Base-by-base conservation (phyloP, 305 asterid species). In the Lippia alba region DNA sequence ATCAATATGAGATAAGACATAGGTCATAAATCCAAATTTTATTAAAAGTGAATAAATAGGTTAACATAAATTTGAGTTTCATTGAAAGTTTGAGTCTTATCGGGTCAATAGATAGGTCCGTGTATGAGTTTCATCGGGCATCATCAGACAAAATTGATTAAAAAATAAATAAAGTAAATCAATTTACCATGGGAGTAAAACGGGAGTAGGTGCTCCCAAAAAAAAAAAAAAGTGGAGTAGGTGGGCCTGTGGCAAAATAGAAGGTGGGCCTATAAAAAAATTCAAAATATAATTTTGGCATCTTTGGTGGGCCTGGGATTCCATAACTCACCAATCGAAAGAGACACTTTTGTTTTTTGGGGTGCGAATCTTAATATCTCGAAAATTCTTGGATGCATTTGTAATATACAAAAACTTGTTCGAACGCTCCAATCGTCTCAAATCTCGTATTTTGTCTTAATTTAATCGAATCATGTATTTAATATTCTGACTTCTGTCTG, bases 361-460 rank as follows among this genome's bases (percentile, higher is more conserved):
- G 73, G 63, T 66, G 72, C 40, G 72, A 73, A 73, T 73, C 62
- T 49, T 9, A 41, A 49, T 24, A 36, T 58, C 56, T 2, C 30
- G 48, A 44, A 48, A 48, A 39, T 17, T 55, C 10, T 48, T 36
- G 68, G 56, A 60, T 68, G 15, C 17, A 55, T 69, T 69, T 3
- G 36, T 34, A 69, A 34, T 46, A 19, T 32, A 11, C 14, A 15
- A 69, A 6, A 10, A 61, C 32, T 11, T 32, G 12, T 57, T 32
- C 12, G 12, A 49, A 30, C 57, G 9, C n/a, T 44, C 58, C 69
- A 36, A 20, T 16, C 41, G 8, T 18, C 40, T 17, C 44, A 24
- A 68, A 56, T 71, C 48, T 24, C 8, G 56, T 56, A 8, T 58
- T 12, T 70, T 70, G 56, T 71, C 56, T 15, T 17, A 36, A 6